Conservation (phyloP, 2,329 filamentous ascomycete species). For the Septoria linicola region DNA sequence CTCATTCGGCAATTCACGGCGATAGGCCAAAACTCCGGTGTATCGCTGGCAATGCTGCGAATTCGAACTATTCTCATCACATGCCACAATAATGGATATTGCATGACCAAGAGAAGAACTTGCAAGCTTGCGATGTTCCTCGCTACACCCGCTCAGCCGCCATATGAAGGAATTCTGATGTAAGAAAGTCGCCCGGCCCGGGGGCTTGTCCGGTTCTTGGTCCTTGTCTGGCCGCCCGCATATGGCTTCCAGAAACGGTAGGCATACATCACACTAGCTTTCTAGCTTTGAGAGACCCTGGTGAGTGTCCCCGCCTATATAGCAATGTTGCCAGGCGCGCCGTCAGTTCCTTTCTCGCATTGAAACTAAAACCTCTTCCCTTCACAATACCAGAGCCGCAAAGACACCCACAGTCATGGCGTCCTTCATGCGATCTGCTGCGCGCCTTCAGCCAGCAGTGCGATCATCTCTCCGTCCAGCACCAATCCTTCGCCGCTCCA, state of each 20-base stretch:
- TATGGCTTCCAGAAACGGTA: neutral
- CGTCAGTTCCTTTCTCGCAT: neutral
- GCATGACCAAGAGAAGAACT: no score
- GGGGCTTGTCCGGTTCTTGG: no score
- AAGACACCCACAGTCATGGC: conserved; percentile 30
- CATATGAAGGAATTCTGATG: no score
- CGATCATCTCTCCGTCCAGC: conserved; percentile 22
- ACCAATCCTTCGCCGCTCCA: conserved; percentile 23
- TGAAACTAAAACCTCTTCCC: neutral
- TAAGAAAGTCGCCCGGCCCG: no score
- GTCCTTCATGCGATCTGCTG: conserved; percentile 34
- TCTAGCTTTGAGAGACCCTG: neutral
- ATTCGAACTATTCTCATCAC: no score
- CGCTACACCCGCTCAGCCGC: no score
- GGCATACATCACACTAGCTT: neutral
- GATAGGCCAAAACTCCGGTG: conserved; percentile 8
- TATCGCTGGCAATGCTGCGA: neutral
- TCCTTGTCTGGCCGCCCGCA: neutral
- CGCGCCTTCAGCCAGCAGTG: conserved; percentile 35
- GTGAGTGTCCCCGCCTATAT: neutral
- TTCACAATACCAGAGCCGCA: neutral
- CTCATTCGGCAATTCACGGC: neutral
- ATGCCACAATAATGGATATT: no score
- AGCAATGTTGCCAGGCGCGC: neutral
- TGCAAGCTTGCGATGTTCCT: no score